Base-by-base conservation (phyloP, 345 rosid species). In the Geranium brycei region DNA sequence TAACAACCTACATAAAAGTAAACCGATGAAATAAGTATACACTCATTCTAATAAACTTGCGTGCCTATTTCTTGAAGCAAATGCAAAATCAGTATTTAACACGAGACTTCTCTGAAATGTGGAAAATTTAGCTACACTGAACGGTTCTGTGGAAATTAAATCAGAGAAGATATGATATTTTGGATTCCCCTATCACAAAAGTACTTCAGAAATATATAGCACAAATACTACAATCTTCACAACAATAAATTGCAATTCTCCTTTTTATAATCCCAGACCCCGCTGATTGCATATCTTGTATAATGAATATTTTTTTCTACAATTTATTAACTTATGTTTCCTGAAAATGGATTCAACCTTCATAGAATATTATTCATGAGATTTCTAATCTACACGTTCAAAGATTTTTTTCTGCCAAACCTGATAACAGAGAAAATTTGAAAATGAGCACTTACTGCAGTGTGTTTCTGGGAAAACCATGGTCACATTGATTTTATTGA, bases 391-490 rank as follows among this genome's bases (percentile, higher is more conserved):
- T 3, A 47, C 15, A 7, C 53, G 1, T 47, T 47, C 53, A 47
- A 47, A 47, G 53, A 3, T 13, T 47, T 47, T 23, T 6, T 60
- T 6, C 4, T 16, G 13, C 13, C 18, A 19, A 32, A 69, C 23
- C 23, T 12, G 51, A 55, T 51, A 13, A 31, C 16, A 18, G 15
- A 55, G 31, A 72, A 71, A 15, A 35, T 35, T 35, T 35, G 1
- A 4, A 35, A 35, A 35, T 35, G 41, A 66, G 14, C 57, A 71
- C 95, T 83, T 77, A 90, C 99, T 83, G 84, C 91, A 87, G 77
- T 93, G 96, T 67, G 78, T 88, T 78, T 93, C 99, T 17, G 99
- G 99, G 80, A 93, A 93, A 79, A 93, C 99, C 97, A 93, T 83
- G 12, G 99, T 86, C 60, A 90, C 95, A 51, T 85, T 88, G 63